Evolutionary conservation across 768 basidiomycete species (phyloP), one percentile per base, ranked within the genome.

Genomic region (Podaxis sp.): DNA sequence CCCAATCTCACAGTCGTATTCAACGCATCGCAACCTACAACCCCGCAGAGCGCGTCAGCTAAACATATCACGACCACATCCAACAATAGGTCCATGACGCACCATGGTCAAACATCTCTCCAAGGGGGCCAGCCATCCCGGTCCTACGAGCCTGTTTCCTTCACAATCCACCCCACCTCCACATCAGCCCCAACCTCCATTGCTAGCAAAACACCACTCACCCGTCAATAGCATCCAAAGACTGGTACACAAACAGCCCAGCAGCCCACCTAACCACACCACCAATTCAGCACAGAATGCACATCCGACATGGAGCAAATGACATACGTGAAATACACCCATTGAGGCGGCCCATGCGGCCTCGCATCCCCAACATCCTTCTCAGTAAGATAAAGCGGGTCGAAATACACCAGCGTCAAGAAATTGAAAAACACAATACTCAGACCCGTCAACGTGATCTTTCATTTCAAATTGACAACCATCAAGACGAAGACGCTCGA

Each of bases 41-140:
- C 13, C 49, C 58, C 56, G 48, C 39, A 33, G 15, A 13, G 9
- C 33, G 33, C 1, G 56, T n/a, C 49, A 57, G 24, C 3, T 56
- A n/a, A 19, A 13, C 17, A 46, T 19, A 7, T 46, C 44, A 17
- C 17, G 9, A 2, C 44, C 44, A 46, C 2, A 33, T 28, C 17
- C 59, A 11, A 61, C 36, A 6, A 51, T 7, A 39, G 15, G 42
- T 44, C 46, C 22, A 51, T 11, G 28, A 68, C 80, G 54, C 68
- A 89, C 95, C 96, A 75, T 99, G 97, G 72, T 99, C 97, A 73
- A 99, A 99, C 88, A 99, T 89, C 74, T 99, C 93, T 17, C 97
- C 97, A 36, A 99, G 77, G 26, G 96, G 96, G 4, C 97, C 93
- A n/a, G 95, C 91, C 93, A 97, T 99, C 1, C 95, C 95, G 0